A percentile compares a stretch with the other conserved stretches of the same genome.
phyloP scores from a whole-genome alignment of 192 early-diverging fungal genomes.

The Spizellomyces sp. region DNA sequence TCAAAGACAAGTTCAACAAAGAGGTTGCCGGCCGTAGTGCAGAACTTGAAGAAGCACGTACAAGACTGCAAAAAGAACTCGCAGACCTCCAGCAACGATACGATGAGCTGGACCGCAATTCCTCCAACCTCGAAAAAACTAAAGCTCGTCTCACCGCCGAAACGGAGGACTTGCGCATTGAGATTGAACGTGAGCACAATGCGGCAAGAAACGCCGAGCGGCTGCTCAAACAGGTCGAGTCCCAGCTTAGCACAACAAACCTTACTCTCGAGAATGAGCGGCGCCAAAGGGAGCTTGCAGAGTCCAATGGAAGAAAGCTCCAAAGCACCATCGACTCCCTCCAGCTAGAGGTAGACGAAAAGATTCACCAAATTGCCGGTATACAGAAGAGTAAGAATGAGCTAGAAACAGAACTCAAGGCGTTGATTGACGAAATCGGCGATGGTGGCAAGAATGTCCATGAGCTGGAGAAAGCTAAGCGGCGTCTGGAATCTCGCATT shows the following conservation, averaged over 20 bases:
- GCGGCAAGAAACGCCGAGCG: constrained; percentile 66
- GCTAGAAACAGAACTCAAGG: constrained; percentile 67
- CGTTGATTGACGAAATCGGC: constrained; percentile 72
- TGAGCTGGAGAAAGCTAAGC: constrained; percentile 70
- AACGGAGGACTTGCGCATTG: constrained; percentile 74
- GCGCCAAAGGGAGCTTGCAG: constrained; percentile 58
- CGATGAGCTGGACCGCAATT: constrained; percentile 61
- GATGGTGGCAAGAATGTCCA: constrained; percentile 76
- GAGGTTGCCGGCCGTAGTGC: constrained; percentile 56
- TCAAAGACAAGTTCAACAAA: constrained; percentile 64
- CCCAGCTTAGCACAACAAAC: constrained; percentile 56
- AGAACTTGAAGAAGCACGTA: constrained; percentile 60
- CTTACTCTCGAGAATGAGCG: constrained; percentile 60
- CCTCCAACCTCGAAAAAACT: constrained; percentile 70
- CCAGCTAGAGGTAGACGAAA: constrained; percentile 63
- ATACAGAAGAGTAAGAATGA: constrained; percentile 67
- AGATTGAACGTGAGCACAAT: constrained; percentile 77
- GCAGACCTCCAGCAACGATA: constrained; percentile 65
- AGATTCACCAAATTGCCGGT: constrained; percentile 48
- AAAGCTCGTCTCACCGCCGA: constrained; percentile 67
- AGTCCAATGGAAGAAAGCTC: constrained; percentile 61
- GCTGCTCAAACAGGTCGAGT: constrained; percentile 60
- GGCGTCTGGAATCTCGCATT: constrained; percentile 62
- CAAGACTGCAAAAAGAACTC: constrained; percentile 61
- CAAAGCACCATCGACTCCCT: constrained; percentile 59